Conservation (phyloP, 2,329 filamentous ascomycete species). For the Berkeleyomyces basicola region DNA sequence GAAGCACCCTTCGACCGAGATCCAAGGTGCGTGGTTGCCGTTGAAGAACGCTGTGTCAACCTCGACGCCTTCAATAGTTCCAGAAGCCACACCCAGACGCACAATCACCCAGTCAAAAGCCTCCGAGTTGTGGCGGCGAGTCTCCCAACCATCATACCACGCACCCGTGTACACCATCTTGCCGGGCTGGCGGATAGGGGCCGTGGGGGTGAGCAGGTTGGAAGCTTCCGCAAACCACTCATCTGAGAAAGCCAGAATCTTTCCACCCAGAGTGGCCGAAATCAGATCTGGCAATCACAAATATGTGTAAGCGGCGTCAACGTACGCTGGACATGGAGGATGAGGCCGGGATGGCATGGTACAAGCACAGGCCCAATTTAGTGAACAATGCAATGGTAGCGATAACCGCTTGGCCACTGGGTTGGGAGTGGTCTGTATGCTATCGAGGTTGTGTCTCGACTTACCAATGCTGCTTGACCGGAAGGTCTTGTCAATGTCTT, state of each 20-base stretch:
- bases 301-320: not conserved
- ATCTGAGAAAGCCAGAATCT: conserved; percentile 48
- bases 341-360: not conserved
- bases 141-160: conserved; percentile 59
- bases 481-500: conserved; percentile 44
- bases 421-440: not conserved
- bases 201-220: conserved; percentile 46
- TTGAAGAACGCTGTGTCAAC: conserved; percentile 70
- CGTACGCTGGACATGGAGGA: not conserved
- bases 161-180: conserved; percentile 54
- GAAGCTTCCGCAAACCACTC: conserved; percentile 51
- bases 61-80: conserved; percentile 57
- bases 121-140: conserved; percentile 45
- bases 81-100: conserved; percentile 51
- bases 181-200: conserved; percentile 45
- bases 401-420: not conserved
- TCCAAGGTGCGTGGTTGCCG: conserved; percentile 65
- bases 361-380: not conserved
- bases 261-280: conserved; percentile 43
- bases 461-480: conserved; percentile 44
- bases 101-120: conserved; percentile 52
- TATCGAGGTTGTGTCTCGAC: not conserved
- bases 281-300: conserved; percentile 33
- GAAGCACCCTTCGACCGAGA: conserved; percentile 64
- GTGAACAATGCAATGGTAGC: not conserved